A percentile compares a stretch with the other conserved stretches of the same genome.
Evolutionary conservation across 169 alveolate species (phyloP).

Genomic region (Blepharisma undulans): DNA sequence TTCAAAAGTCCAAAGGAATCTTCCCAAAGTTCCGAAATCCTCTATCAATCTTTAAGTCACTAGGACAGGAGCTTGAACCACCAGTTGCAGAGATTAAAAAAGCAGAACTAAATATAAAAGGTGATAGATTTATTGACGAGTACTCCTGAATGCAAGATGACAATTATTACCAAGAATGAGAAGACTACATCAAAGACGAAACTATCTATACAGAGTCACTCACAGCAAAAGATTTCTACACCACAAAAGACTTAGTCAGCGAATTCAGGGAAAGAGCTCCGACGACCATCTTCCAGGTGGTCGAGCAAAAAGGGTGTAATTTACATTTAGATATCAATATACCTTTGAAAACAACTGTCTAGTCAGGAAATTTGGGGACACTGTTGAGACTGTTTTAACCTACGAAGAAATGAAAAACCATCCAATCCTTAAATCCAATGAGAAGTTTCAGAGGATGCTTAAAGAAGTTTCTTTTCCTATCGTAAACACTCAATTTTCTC

Average conservation of each 20-base stretch:
- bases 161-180: background rate
- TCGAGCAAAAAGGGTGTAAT: conserved; percentile 36
- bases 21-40: background rate
- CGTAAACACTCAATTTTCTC: background rate
- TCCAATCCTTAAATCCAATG: background rate
- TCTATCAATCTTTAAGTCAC: background rate
- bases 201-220: background rate
- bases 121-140: background rate
- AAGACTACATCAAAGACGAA: background rate
- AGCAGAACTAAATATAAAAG: background rate
- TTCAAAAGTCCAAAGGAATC: background rate
- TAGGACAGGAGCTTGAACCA: background rate
- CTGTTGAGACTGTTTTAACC: background rate
- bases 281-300: background rate
- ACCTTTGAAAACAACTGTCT: background rate
- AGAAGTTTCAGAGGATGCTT: background rate
- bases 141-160: conserved; percentile 10
- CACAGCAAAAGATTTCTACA: background rate
- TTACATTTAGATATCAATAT: background rate
- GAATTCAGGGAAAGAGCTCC: conserved; percentile 7
- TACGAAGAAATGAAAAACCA: background rate
- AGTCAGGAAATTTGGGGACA: background rate
- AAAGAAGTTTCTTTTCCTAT: background rate
- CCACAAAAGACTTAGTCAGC: background rate
- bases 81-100: background rate